Percentiles rank a stretch among this genome's conserved stretches.
Evolutionary conservation across 1,139 yeast genomes (phyloP).

Genomic region (Suhomyces taliae): DNA sequence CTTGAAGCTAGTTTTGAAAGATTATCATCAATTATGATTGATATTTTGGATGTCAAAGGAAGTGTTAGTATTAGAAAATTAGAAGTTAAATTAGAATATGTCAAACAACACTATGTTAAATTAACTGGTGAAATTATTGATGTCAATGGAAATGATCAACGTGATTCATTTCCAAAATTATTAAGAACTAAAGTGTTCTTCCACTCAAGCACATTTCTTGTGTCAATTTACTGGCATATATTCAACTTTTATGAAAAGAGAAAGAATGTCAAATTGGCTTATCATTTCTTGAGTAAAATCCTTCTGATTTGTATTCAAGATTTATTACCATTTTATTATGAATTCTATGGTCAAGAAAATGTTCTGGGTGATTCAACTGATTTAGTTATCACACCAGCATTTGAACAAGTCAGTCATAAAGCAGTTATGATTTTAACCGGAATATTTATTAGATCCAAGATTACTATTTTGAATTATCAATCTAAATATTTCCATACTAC

Average conservation of each 20-base stretch:
- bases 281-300: constrained; percentile 36
- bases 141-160: neutral
- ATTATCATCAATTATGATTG: constrained; percentile 18
- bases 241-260: constrained; percentile 40
- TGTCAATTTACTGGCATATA: constrained; percentile 40
- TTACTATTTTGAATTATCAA: constrained; percentile 10
- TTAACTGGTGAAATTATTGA: constrained; percentile 6
- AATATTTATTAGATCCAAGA: constrained; percentile 22
- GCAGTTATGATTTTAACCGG: constrained; percentile 31
- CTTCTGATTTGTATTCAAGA: constrained; percentile 31
- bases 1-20: constrained; percentile 19
- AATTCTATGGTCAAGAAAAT: constrained; percentile 31
- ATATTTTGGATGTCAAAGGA: constrained; percentile 22
- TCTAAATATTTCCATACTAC: constrained; percentile 8
- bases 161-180: constrained; percentile 8
- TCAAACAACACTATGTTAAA: constrained; percentile 18
- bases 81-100: constrained; percentile 15
- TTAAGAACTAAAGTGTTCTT: constrained; percentile 13
- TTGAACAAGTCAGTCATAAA: constrained; percentile 42
- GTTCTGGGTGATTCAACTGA: constrained; percentile 29
- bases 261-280: constrained; percentile 27
- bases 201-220: constrained; percentile 22
- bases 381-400: constrained; percentile 41
- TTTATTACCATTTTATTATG: constrained; percentile 41
- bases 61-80: constrained; percentile 21